phyloP scores from a whole-genome alignment of 2,329 filamentous ascomycete species.

The Calycina herbarum region DNA sequence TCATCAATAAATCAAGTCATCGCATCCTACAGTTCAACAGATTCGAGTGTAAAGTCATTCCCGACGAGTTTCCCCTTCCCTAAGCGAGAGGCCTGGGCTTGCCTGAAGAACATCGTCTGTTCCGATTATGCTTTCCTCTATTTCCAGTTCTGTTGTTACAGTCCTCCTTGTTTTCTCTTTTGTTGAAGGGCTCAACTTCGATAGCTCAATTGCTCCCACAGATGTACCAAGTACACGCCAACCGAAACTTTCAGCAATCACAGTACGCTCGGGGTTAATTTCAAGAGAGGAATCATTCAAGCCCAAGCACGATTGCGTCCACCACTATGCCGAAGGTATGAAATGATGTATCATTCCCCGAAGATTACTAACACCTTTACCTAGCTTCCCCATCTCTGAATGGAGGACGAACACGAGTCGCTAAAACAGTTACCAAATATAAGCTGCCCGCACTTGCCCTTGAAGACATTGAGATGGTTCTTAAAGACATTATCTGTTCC shows the following conservation, averaged over 20 bases:
- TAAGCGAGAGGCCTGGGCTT: too few relatives aligned
- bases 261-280: conserved; percentile 8
- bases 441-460: conserved; percentile 22
- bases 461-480: conserved; percentile 22
- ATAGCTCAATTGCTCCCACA: too few relatives aligned
- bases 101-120: too few relatives aligned
- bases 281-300: conserved; percentile 19
- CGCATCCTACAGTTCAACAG: too few relatives aligned
- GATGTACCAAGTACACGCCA: not conserved
- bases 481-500: conserved; percentile 18
- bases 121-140: conserved; percentile 6
- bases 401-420: conserved; percentile 16
- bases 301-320: conserved; percentile 18
- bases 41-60: too few relatives aligned
- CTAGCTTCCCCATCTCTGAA: conserved; percentile 14
- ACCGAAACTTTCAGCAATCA: conserved; percentile 15
- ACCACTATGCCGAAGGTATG: conserved; percentile 25
- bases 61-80: too few relatives aligned
- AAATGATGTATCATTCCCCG: not conserved
- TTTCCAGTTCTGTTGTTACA: not conserved
- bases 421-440: conserved; percentile 23
- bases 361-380: not conserved
- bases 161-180: conserved; percentile 9
- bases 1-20: too few relatives aligned
- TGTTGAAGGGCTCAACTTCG: too few relatives aligned